Evolutionary conservation across 768 basidiomycete genomes (phyloP), one percentile per base, ranked within the genome.

Genomic region (Cystofilobasidium bisporidii): DNA sequence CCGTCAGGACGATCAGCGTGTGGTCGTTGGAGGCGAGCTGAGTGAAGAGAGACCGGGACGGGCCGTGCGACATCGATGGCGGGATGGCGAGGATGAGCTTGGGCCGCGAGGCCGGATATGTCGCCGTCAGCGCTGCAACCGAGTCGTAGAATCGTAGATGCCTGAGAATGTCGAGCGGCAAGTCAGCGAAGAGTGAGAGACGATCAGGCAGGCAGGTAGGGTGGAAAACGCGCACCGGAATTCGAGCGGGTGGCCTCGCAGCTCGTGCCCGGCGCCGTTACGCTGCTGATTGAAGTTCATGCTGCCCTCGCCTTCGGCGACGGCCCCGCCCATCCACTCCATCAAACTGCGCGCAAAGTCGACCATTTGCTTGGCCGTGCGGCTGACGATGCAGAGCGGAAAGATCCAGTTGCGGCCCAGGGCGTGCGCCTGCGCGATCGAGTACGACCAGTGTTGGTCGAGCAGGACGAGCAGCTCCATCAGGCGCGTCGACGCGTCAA

Each of bases 261-360:
- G 62, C 53, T 68, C 67, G 22, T 61, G 28, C 26, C 33, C 57
- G 10, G 38, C 57, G 28, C 53, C 57, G 30, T 60, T 40, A 30
- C 63, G 15, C 63, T 41, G 15, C 48, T 89, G 14, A 90, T 87
- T 56, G 24, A 43, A 61, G 0, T 70, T 72, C 45, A 65, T 61
- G 41, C 85, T 61, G 86, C 89, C 87, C 70, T 94, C 91, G 72
- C 92, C 90, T 74, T 91, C 91, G 72, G 86, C 89, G 63, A 96
- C 86, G 18, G 89, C 91, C 0, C 96, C 94, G 14, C 96, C 96
- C 70, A 99, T 84, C 91, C 93, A 98, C 75, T 98, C 96, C 84
- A 96, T 94, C 88, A 98, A 87, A 80, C 89, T 93, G 67, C 92
- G 80, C 32, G 96, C 89, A 74, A 92, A 91, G 0, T 88, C 87